Evolutionary conservation across 169 alveolate species (phyloP), one percentile per base, ranked within the genome.

Genomic region (Plasmodium gonderi): DNA sequence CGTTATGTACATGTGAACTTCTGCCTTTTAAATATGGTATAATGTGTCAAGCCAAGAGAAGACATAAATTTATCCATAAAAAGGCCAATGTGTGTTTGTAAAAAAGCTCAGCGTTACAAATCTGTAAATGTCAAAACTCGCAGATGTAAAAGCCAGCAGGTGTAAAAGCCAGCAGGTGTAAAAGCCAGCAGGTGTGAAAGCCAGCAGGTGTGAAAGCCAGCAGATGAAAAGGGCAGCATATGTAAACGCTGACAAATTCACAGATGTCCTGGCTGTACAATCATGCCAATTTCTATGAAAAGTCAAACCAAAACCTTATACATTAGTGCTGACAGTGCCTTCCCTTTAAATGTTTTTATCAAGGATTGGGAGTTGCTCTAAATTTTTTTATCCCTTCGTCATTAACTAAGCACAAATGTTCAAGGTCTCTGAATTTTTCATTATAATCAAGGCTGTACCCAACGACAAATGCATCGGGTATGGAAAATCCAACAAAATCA

Each of bases 391-490:
- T 44, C 8, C 92, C 92, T n/a, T 83, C 92, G 4, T 83, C 92
- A 51, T 47, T 49, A 72, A 83, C 82, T 31, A 45, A 6, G 54
- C 92, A 83, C 8, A 69, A 47, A 20, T 83, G 92, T 5, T 83
- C 82, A 49, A 83, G 92, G 33, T 83, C 92, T 36, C 92, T 47
- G 17, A 83, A 83, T 14, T 49, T 47, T 45, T 94, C 96, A 68
- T 95, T 91, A 81, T 91, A 95, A 68, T 95, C 97, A 45, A 92
- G 83, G 67, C 97, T 79, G 80, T 90, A 95, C 0, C 97, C 97
- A 45, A 95, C 95, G 44, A 93, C 92, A 68, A 92, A 95, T 33
- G 64, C 68, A 54, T 95, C 96, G 0, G 96, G 95, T n/a, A 95
- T 77, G 4, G 95, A 79, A 45, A 95, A 95, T 6, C 96, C 97